Conservation (phyloP, 2,329 filamentous ascomycete genomes). For the Fusarium devonianum region DNA sequence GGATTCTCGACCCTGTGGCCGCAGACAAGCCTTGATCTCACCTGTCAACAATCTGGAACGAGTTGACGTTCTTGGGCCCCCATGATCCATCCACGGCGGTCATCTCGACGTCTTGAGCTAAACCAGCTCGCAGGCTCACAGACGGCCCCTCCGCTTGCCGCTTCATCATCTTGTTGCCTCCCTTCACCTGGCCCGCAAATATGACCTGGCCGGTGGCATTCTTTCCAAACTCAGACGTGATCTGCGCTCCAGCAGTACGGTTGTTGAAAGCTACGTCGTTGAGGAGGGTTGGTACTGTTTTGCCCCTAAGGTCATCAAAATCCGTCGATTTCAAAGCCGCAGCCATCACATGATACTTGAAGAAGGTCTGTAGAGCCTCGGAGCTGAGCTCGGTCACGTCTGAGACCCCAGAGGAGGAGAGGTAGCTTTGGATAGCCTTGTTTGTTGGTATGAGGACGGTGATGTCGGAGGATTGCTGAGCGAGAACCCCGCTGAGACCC, state of each 20-base stretch:
- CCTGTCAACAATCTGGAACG: constrained; percentile 32
- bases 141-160: constrained; percentile 3
- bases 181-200: constrained; percentile 12
- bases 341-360: constrained; percentile 27
- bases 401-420: constrained; percentile 4
- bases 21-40: not conserved
- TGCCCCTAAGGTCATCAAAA: constrained; percentile 14
- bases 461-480: constrained; percentile 15
- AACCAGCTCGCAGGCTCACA: constrained; percentile 21
- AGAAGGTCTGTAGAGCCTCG: constrained; percentile 19
- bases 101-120: constrained; percentile 33
- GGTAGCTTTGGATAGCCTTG: constrained; percentile 26
- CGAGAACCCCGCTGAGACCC: constrained; percentile 1
- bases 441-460: constrained; percentile 34
- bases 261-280: constrained; percentile 27
- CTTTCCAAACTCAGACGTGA: constrained; percentile 19
- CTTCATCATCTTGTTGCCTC: not conserved
- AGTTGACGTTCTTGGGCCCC: constrained; percentile 26
- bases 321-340: constrained; percentile 14
- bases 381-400: constrained; percentile 12
- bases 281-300: constrained; percentile 24
- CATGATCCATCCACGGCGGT: constrained; percentile 32
- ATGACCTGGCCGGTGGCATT: constrained; percentile 28
- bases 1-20: too few relatives aligned
- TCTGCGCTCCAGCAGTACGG: constrained; percentile 18